Conservation (phyloP, 2,329 filamentous ascomycete genomes). For the Phoma herbarum region DNA sequence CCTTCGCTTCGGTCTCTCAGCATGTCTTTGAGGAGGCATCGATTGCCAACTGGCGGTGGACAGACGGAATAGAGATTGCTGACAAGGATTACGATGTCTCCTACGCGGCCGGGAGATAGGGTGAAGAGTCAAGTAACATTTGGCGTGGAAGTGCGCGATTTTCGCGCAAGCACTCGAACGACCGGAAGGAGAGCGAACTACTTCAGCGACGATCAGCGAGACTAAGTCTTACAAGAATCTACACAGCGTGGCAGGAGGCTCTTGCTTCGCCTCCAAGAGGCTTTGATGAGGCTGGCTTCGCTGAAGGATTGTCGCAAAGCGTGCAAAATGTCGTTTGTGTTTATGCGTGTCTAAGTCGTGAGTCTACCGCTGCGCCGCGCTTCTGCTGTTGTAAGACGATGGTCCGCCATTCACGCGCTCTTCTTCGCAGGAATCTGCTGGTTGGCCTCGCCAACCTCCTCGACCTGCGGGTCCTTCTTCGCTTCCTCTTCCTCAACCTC, state of each 20-base stretch:
- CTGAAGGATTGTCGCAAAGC: neutral
- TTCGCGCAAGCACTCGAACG: neutral
- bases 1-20: neutral
- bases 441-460: slow-evolving; percentile 28
- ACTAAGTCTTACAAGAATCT: neutral
- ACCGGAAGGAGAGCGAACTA: neutral
- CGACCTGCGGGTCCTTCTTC: slow-evolving; percentile 19
- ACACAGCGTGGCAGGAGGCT: neutral
- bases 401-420: slow-evolving; percentile 7
- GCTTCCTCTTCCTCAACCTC: slow-evolving; percentile 25
- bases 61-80: neutral
- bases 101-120: neutral
- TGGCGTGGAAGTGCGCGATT: neutral
- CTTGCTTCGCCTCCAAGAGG: neutral
- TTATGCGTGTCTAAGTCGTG: neutral
- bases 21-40: neutral
- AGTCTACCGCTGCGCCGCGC: neutral
- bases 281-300: neutral
- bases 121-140: neutral
- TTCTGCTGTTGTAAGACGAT: neutral
- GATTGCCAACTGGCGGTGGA: neutral
- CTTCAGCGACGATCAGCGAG: neutral
- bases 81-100: neutral
- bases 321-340: neutral
- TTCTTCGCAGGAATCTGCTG: slow-evolving; percentile 21